A percentile compares a stretch with the other conserved stretches of the same genome.
Conservation (phyloP, 1,284 basidiomycete genomes). For the Sporisorium exsertum region DNA sequence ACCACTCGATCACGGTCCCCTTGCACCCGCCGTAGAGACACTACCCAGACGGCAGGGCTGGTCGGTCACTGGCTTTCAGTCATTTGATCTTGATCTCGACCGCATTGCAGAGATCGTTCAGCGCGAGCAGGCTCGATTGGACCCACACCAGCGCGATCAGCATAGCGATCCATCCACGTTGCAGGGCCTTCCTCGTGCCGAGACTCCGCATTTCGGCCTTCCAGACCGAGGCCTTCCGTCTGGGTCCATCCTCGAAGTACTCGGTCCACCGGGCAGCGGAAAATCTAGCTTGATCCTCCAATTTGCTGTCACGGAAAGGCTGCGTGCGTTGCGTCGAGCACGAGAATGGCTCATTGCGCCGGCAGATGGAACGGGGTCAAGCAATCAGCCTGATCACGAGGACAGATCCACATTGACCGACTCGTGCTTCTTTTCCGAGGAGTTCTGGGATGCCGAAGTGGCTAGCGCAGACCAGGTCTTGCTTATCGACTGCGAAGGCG, state of each 20-base stretch:
- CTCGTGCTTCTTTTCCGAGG: conserved; percentile 33
- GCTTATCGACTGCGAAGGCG: conserved; percentile 48
- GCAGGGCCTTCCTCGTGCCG: not conserved
- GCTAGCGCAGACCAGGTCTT: conserved; percentile 37
- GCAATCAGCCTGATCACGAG: not conserved
- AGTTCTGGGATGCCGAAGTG: conserved; percentile 50
- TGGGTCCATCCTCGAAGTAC: conserved; percentile 37
- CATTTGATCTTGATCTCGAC: conserved; percentile 36
- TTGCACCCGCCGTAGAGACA: conserved; percentile 3
- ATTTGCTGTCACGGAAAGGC: conserved; percentile 35
- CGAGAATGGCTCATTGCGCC: conserved; percentile 9
- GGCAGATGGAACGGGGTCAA: not conserved
- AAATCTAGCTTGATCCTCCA: conserved; percentile 35
- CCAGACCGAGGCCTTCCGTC: conserved; percentile 34
- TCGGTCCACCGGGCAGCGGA: conserved; percentile 44
- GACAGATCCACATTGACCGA: not conserved
- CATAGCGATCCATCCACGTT: not conserved
- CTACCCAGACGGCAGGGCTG: conserved; percentile 10
- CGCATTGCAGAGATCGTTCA: conserved; percentile 25
- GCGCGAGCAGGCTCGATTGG: conserved; percentile 16
- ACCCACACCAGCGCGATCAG: not conserved
- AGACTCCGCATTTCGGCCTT: conserved; percentile 1
- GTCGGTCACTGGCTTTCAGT: conserved; percentile 29
- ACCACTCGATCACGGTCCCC: not conserved
- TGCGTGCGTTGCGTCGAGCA: conserved; percentile 29